Evolutionary conservation across 2,329 filamentous ascomycete genomes (phyloP).

Genomic region (Fusarium chuoi): DNA sequence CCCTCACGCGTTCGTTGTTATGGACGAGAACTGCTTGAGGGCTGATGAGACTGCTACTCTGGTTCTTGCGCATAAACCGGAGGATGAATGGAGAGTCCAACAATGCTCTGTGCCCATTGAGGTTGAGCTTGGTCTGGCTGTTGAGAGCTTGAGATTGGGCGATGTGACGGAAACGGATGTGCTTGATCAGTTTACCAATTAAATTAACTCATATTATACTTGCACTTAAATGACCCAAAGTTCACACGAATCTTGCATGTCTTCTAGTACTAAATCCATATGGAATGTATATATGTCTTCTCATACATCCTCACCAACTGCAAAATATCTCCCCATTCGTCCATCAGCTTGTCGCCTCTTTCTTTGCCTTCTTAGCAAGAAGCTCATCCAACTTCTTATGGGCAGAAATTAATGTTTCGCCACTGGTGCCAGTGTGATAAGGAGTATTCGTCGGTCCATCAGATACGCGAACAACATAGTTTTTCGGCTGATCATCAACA

Average conservation of each 20-base stretch:
- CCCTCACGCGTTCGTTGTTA: background rate
- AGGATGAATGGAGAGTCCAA: background rate
- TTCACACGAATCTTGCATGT: too few species aligned
- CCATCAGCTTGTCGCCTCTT: background rate
- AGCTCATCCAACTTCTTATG: background rate
- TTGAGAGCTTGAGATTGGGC: background rate
- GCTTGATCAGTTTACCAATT: background rate
- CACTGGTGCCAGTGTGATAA: background rate
- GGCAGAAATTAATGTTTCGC: background rate
- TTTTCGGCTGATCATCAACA: background rate
- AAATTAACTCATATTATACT: background rate
- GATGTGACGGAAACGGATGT: background rate
- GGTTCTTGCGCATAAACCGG: background rate
- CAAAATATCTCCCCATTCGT: accelerated
- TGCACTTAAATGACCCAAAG: too few species aligned
- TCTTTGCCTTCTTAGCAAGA: accelerated
- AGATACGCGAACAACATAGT: background rate
- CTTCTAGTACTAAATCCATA: too few species aligned
- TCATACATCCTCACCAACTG: background rate
- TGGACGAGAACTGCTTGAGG: background rate
- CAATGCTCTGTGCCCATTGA: background rate
- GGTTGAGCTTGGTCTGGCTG: background rate
- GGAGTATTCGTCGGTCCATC: background rate
- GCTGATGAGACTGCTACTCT: accelerated
- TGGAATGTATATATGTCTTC: background rate